Percentiles rank a stretch among this genome's conserved stretches.
phyloP scores from a whole-genome alignment of 2,329 filamentous ascomycete genomes.

The Exophiala calicioides region DNA sequence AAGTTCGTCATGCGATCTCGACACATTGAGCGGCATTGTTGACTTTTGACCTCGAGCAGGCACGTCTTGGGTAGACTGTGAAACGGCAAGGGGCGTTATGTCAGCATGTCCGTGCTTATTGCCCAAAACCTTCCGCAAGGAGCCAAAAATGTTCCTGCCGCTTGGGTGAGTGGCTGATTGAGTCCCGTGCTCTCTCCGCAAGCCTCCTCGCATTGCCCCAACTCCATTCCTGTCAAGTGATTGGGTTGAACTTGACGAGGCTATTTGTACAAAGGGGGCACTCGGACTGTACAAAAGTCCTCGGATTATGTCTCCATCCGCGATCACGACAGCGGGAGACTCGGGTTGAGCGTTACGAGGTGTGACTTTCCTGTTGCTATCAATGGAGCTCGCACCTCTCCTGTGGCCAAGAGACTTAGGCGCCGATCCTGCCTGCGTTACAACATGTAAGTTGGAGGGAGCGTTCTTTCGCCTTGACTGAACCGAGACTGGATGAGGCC shows the following conservation, averaged over 20 bases:
- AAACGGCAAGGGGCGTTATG: conserved; percentile 27
- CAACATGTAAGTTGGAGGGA: conserved; percentile 33
- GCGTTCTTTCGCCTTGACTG: conserved; percentile 35
- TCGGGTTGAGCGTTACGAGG: conserved; percentile 61
- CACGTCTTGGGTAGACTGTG: conserved; percentile 22
- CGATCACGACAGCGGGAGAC: conserved; percentile 29
- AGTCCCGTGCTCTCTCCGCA: conserved; percentile 15
- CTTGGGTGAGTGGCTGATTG: conserved; percentile 53
- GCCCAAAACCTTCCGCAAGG: conserved; percentile 78
- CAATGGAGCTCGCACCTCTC: conserved; percentile 74
- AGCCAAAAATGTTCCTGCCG: conserved; percentile 83
- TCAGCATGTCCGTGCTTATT: conserved; percentile 48
- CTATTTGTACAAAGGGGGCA: conserved; percentile 71
- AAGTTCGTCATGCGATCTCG: conserved; percentile 47
- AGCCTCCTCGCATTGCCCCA: not conserved
- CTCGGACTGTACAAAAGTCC: conserved; percentile 81
- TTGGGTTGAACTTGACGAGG: conserved; percentile 56
- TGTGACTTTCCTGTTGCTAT: conserved; percentile 60
- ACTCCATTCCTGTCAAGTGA: conserved; percentile 37
- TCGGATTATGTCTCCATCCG: conserved; percentile 76
- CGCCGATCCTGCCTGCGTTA: conserved; percentile 45
- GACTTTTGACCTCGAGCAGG: conserved; percentile 37
- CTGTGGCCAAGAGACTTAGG: conserved; percentile 64
- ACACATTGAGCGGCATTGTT: conserved; percentile 46
- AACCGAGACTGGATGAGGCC: conserved; percentile 46